Evolutionary conservation across 1,284 basidiomycete species (phyloP).

Genomic region (Moesziomyces aphidis): DNA sequence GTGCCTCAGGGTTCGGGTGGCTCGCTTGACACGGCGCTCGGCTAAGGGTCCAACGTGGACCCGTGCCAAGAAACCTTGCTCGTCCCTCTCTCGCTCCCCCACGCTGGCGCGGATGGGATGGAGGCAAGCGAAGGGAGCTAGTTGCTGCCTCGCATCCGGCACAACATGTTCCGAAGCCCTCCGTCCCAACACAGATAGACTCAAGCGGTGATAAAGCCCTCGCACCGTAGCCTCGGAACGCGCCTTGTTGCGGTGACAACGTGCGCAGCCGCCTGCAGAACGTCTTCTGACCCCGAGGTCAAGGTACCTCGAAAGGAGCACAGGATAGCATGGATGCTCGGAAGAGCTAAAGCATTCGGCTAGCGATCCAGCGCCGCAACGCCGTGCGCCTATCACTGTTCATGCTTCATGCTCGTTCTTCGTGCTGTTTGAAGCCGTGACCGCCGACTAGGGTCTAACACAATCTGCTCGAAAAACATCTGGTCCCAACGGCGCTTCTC

Average conservation of each 20-base stretch:
- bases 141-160: constrained; percentile 4
- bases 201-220: not conserved
- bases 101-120: too few species aligned
- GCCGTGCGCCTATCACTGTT: not conserved
- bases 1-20: not conserved
- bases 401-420: not conserved
- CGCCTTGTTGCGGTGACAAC: too few species aligned
- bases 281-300: not conserved
- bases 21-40: not conserved
- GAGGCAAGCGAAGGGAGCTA: not conserved
- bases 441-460: too few species aligned
- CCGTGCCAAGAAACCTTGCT: not conserved
- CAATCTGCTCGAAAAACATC: too few species aligned
- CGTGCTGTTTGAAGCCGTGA: not conserved
- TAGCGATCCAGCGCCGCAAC: not conserved
- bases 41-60: not conserved
- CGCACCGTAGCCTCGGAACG: too few species aligned
- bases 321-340: constrained; percentile 10
- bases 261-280: not conserved
- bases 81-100: too few species aligned
- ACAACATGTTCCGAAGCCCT: constrained; percentile 3
- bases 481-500: too few species aligned
- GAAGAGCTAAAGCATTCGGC: constrained; percentile 18
- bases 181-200: not conserved
- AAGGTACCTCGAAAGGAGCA: not conserved